Percentiles rank a stretch among this genome's conserved stretches.
phyloP scores from a whole-genome alignment of 352 stramenopile species.

The Phytophthora citrophthora region DNA sequence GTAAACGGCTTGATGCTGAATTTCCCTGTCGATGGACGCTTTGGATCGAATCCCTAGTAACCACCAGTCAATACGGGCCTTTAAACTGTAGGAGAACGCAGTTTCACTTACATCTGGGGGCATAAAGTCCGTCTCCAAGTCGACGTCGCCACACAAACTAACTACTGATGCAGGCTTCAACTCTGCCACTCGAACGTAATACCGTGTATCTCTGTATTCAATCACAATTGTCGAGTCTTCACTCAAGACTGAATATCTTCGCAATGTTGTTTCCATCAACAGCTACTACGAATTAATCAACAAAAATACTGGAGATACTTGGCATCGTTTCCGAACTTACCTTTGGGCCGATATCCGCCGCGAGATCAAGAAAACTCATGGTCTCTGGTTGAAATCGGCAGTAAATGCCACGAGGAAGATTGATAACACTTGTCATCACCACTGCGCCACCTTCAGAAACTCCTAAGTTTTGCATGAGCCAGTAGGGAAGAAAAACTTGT shows the following conservation, averaged over 20 bases:
- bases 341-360: conserved; percentile 66
- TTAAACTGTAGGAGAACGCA: neutral
- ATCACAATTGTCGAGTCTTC: conserved; percentile 60
- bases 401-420: conserved; percentile 53
- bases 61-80: neutral
- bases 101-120: conserved; percentile 32
- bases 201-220: conserved; percentile 49
- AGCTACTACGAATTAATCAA: conserved; percentile 24
- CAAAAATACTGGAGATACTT: neutral
- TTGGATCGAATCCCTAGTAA: conserved; percentile 22
- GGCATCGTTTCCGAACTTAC: conserved; percentile 7
- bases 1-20: neutral
- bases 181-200: conserved; percentile 57
- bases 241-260: conserved; percentile 63
- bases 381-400: conserved; percentile 65
- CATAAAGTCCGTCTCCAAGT: conserved; percentile 68
- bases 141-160: conserved; percentile 70
- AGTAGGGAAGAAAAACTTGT: conserved; percentile 66
- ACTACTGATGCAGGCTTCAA: conserved; percentile 54
- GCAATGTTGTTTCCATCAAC: conserved; percentile 63
- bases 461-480: conserved; percentile 72
- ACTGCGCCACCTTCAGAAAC: conserved; percentile 47
- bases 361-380: conserved; percentile 51
- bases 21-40: conserved; percentile 17
- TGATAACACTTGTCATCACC: conserved; percentile 38